phyloP scores from a whole-genome alignment of 169 alveolate species.

The Plasmodium blacklocki region DNA sequence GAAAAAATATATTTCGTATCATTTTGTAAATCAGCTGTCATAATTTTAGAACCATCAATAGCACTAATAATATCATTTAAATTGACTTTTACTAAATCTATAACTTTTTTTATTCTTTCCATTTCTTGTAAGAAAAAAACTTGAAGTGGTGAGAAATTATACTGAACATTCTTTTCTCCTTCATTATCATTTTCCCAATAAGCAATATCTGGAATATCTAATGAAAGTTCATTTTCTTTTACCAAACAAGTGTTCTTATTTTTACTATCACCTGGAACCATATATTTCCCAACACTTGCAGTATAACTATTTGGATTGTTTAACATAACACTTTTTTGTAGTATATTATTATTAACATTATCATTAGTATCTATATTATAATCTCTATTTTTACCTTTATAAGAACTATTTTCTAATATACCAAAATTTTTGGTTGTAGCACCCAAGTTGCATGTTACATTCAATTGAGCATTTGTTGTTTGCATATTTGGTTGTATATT shows the following conservation, averaged over 20 bases:
- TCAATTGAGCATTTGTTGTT: slow-evolving; percentile 50
- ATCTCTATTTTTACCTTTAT: slow-evolving; percentile 52
- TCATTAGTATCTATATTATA: slow-evolving; percentile 15
- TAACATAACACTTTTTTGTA: slow-evolving; percentile 85
- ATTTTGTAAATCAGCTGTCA: slow-evolving; percentile 95
- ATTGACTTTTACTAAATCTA: slow-evolving; percentile 92
- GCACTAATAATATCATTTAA: slow-evolving; percentile 93
- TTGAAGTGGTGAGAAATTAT: slow-evolving; percentile 92
- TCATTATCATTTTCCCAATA: slow-evolving; percentile 74
- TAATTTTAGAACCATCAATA: slow-evolving; percentile 95
- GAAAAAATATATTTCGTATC: slow-evolving; percentile 91
- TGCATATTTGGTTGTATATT: slow-evolving; percentile 44
- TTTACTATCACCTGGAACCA: slow-evolving; percentile 86
- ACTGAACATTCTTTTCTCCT: slow-evolving; percentile 58
- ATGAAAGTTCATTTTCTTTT: slow-evolving; percentile 47
- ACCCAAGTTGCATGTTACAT: slow-evolving; percentile 32
- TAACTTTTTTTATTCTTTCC: slow-evolving; percentile 94
- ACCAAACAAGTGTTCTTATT: slow-evolving; percentile 18
- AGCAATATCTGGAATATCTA: slow-evolving; percentile 19
- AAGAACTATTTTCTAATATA: slow-evolving; percentile 31
- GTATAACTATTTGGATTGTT: slow-evolving; percentile 91
- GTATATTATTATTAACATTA: slow-evolving; percentile 21
- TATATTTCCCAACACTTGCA: slow-evolving; percentile 86
- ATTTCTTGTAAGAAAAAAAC: slow-evolving; percentile 96
- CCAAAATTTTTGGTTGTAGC: slow-evolving; percentile 41